Percentiles rank a stretch among this genome's conserved stretches.
Evolutionary conservation across 371 early-diverging fungal species (phyloP).

Genomic region (Fennellomyces sp.): DNA sequence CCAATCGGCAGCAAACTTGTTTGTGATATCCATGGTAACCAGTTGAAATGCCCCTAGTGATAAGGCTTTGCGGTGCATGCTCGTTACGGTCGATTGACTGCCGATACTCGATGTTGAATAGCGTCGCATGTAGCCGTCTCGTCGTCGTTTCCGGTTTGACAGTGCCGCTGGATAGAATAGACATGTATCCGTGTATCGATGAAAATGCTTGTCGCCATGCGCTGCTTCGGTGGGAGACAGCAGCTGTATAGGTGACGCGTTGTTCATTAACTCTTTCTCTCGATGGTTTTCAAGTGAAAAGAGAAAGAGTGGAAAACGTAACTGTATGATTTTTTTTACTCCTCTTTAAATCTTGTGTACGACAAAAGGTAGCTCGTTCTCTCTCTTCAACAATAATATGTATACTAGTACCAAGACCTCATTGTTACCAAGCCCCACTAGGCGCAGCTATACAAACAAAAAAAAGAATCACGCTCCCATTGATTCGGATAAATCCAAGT

Average conservation of each 20-base stretch:
- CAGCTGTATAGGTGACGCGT: not conserved
- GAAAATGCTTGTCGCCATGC: not conserved
- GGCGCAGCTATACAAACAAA: too few relatives aligned
- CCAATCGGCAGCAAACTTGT: too few relatives aligned
- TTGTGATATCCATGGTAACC: too few relatives aligned
- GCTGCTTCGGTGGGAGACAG: not conserved
- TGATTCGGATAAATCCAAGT: too few relatives aligned
- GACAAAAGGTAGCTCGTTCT: too few relatives aligned
- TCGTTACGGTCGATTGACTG: not conserved
- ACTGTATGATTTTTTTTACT: too few relatives aligned
- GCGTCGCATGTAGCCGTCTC: constrained; percentile 4
- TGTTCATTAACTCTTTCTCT: not conserved
- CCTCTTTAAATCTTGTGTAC: too few relatives aligned
- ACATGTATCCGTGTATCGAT: constrained; percentile 11
- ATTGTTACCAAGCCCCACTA: too few relatives aligned
- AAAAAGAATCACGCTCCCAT: too few relatives aligned
- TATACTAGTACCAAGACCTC: too few relatives aligned
- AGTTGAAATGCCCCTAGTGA: constrained; percentile 1
- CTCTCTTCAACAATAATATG: too few relatives aligned
- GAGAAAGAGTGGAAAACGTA: not conserved
- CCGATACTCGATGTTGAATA: constrained; percentile 12
- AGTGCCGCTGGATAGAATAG: constrained; percentile 8
- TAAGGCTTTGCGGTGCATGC: constrained; percentile 4
- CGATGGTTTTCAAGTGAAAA: not conserved
- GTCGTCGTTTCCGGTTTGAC: not conserved